phyloP scores from a whole-genome alignment of 805 yeast genomes.

The Saturnispora sekii region DNA sequence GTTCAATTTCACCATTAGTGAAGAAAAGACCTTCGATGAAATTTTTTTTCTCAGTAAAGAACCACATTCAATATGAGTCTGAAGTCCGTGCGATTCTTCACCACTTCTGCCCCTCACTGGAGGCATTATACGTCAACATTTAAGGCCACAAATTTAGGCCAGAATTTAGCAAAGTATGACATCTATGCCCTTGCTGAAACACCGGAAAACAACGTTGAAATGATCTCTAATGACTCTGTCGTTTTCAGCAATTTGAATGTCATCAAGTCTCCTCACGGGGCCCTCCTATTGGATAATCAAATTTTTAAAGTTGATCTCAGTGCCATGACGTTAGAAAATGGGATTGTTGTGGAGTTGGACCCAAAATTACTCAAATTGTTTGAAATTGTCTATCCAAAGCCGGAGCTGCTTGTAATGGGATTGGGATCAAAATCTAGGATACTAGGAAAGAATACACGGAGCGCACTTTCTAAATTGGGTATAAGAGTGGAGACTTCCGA shows the following conservation, averaged over 20 bases:
- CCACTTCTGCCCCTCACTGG: neutral
- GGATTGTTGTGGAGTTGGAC: slow-evolving; percentile 34
- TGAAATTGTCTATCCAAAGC: slow-evolving; percentile 57
- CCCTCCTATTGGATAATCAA: slow-evolving; percentile 46
- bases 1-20: slow-evolving; percentile 35
- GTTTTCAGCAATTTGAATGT: slow-evolving; percentile 45
- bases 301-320: slow-evolving; percentile 49
- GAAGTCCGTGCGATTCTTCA: slow-evolving; percentile 8
- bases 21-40: neutral
- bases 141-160: slow-evolving; percentile 28
- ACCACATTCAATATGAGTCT: too few relatives aligned
- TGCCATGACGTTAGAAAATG: slow-evolving; percentile 14
- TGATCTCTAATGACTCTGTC: slow-evolving; percentile 46
- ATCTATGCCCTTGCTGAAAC: slow-evolving; percentile 33
- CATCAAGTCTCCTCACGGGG: slow-evolving; percentile 38
- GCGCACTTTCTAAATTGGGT: slow-evolving; percentile 45
- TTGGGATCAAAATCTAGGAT: slow-evolving; percentile 57
- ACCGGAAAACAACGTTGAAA: slow-evolving; percentile 43
- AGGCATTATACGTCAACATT: slow-evolving; percentile 21
- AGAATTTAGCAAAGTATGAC: slow-evolving; percentile 34
- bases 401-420: slow-evolving; percentile 67
- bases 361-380: slow-evolving; percentile 40
- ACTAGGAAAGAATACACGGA: slow-evolving; percentile 46
- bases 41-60: neutral
- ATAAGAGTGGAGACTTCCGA: slow-evolving; percentile 63